phyloP scores from a whole-genome alignment of 2,329 filamentous ascomycete species.

The Microdochium nivale region DNA sequence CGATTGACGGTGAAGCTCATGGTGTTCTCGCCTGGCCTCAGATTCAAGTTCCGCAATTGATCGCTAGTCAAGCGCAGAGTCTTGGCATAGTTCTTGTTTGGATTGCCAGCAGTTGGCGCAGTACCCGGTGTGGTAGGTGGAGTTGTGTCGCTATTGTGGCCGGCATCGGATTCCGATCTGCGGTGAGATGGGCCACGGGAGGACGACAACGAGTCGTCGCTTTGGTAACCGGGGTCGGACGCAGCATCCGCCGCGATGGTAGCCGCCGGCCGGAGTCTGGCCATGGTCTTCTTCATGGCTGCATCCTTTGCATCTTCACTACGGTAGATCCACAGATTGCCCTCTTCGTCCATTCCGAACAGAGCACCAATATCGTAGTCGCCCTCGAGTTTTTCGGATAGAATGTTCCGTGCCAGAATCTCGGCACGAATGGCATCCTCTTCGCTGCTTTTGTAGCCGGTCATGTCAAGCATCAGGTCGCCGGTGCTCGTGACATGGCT shows the following conservation, averaged over 20 bases:
- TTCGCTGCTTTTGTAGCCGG: slow-evolving; percentile 88
- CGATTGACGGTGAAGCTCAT: slow-evolving; percentile 97
- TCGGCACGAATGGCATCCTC: slow-evolving; percentile 88
- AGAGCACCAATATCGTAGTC: slow-evolving; percentile 94
- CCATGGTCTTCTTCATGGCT: slow-evolving; percentile 59
- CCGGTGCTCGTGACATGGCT: slow-evolving; percentile 87
- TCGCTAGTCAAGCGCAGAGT: slow-evolving; percentile 91
- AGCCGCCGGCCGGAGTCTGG: slow-evolving; percentile 34
- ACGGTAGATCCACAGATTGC: slow-evolving; percentile 99
- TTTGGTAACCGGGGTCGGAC: slow-evolving; percentile 93
- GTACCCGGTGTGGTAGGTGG: slow-evolving; percentile 65
- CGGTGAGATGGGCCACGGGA: slow-evolving; percentile 41
- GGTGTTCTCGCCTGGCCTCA: slow-evolving; percentile 79
- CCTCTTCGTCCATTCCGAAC: slow-evolving; percentile 89
- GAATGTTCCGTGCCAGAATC: slow-evolving; percentile 83
- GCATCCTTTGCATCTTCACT: slow-evolving; percentile 93
- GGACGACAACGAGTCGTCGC: slow-evolving; percentile 61
- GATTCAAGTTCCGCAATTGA: slow-evolving; percentile 76
- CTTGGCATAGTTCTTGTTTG: slow-evolving; percentile 87
- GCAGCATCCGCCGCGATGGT: slow-evolving; percentile 66
- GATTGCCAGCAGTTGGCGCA: slow-evolving; percentile 50
- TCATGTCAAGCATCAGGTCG: slow-evolving; percentile 97
- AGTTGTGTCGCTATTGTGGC: slow-evolving; percentile 46
- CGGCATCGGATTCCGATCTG: slow-evolving; percentile 59
- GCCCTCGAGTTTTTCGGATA: slow-evolving; percentile 86